These are phyloP conservation scores for Fusarium temperatum DNA, from an alignment of 2,329 filamentous ascomycete species.

Conservation along the genomic window DNA sequence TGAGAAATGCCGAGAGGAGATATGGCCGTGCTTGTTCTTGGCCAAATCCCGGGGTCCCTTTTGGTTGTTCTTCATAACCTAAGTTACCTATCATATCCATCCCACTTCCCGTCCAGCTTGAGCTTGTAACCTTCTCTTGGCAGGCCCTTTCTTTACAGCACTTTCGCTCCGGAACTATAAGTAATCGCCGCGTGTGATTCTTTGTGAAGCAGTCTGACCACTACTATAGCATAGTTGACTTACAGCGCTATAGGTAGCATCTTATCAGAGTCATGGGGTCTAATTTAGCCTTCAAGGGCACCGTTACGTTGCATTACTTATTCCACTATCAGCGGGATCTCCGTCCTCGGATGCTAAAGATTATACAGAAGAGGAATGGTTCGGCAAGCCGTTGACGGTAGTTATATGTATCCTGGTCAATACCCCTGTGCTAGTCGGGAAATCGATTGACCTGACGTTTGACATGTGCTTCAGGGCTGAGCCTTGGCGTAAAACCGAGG, in stretches of 20 bases:
- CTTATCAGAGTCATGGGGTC: background rate
- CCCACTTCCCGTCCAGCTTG: background rate
- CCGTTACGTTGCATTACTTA: background rate
- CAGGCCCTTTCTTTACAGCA: fast-evolving
- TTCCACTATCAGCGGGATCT: background rate
- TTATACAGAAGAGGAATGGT: background rate
- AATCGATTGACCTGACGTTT: background rate
- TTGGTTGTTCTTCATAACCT: background rate
- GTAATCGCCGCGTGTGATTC: background rate
- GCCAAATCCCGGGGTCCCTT: background rate
- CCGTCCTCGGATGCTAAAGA: background rate
- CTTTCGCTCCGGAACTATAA: background rate
- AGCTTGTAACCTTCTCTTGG: background rate
- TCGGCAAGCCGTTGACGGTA: background rate
- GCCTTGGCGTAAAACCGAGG: background rate
- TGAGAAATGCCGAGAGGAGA: background rate
- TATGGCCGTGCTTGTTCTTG: background rate
- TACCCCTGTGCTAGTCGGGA: background rate
- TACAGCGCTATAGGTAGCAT: background rate
- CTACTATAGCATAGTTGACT: background rate
- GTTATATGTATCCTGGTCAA: background rate
- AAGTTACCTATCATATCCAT: background rate
- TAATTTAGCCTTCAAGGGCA: background rate
- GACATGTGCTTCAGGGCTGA: slow-evolving; percentile 1
- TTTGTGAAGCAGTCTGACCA: too few species aligned